A percentile compares a stretch with the other conserved stretches of the same genome.
Evolutionary conservation across 2,329 filamentous ascomycete species (phyloP).

Genomic region (Pseudopithomyces chartarum): DNA sequence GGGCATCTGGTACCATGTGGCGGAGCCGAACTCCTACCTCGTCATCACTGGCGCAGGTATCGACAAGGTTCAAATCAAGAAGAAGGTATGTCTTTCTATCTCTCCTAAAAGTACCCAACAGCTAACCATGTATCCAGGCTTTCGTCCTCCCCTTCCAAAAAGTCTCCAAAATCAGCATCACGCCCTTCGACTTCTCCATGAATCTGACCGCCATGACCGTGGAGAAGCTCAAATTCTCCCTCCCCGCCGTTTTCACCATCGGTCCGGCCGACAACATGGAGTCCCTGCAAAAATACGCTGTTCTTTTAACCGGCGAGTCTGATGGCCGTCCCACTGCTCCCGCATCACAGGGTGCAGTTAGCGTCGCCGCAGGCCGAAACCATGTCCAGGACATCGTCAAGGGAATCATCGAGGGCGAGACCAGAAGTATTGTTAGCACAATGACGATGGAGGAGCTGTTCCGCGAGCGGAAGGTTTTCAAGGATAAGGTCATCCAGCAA

Average conservation of each 20-base stretch:
- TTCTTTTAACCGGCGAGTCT: constrained; percentile 71
- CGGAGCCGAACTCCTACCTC: constrained; percentile 81
- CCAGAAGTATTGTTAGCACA: constrained; percentile 77
- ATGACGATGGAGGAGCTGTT: constrained; percentile 97
- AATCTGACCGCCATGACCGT: constrained; percentile 85
- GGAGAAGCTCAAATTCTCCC: constrained; percentile 81
- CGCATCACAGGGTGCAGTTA: constrained; percentile 42
- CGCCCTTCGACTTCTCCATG: constrained; percentile 82
- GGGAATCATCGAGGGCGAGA: constrained; percentile 89
- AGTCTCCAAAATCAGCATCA: constrained; percentile 59
- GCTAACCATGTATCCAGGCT: constrained; percentile 22
- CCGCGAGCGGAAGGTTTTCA: constrained; percentile 76
- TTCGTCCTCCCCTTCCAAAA: constrained; percentile 47
- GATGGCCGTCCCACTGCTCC: constrained; percentile 49
- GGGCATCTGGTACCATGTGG: constrained; percentile 67
- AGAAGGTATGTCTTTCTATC: constrained; percentile 64
- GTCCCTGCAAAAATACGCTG: constrained; percentile 79
- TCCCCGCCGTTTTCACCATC: constrained; percentile 85
- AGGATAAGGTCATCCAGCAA: constrained; percentile 66
- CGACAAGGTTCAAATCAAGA: constrained; percentile 75
- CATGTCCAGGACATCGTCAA: constrained; percentile 87
- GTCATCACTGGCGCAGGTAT: constrained; percentile 83
- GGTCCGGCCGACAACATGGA: constrained; percentile 75
- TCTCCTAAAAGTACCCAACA: neutral
- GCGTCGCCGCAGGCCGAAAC: constrained; percentile 55